Evolutionary conservation across 106 monocot genomes (phyloP).

Genomic region (Narthecium ossifragum): DNA sequence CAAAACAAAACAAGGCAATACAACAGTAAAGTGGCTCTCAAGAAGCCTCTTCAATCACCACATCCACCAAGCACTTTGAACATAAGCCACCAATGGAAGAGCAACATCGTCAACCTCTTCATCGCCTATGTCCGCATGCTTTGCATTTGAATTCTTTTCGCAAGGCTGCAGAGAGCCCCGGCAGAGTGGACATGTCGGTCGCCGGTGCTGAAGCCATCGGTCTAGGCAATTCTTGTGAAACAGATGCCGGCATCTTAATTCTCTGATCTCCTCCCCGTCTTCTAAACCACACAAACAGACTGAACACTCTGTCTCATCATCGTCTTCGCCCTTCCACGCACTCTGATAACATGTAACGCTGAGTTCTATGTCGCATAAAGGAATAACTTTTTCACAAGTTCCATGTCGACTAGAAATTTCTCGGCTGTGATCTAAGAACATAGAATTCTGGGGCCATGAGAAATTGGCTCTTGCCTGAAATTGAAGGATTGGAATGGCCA

Average conservation of each 20-base stretch:
- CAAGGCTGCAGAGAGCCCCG: constrained; percentile 10
- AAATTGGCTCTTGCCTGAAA: background rate
- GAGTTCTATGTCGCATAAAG: background rate
- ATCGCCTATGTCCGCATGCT: constrained; percentile 3
- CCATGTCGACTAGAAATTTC: background rate
- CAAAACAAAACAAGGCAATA: background rate
- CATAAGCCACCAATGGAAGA: constrained; percentile 2
- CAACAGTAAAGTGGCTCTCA: background rate
- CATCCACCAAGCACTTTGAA: constrained; percentile 5
- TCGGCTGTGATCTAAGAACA: background rate
- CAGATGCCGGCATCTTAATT: constrained; percentile 29
- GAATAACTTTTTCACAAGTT: background rate
- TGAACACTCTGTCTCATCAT: constrained; percentile 14
- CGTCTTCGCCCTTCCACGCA: background rate
- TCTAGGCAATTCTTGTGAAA: constrained; percentile 40
- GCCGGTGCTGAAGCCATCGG: constrained; percentile 19
- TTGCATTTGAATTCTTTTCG: background rate
- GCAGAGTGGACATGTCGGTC: constrained; percentile 32
- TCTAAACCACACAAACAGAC: constrained; percentile 24
- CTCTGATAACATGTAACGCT: background rate
- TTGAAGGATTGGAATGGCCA: constrained; percentile 2
- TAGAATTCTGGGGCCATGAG: background rate
- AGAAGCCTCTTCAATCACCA: background rate
- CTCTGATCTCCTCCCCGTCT: constrained; percentile 27
- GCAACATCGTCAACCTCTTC: background rate